These are phyloP conservation scores for Choricystis sp. DNA, from an alignment of 139 green algal genomes.

Conservation along the genomic window DNA sequence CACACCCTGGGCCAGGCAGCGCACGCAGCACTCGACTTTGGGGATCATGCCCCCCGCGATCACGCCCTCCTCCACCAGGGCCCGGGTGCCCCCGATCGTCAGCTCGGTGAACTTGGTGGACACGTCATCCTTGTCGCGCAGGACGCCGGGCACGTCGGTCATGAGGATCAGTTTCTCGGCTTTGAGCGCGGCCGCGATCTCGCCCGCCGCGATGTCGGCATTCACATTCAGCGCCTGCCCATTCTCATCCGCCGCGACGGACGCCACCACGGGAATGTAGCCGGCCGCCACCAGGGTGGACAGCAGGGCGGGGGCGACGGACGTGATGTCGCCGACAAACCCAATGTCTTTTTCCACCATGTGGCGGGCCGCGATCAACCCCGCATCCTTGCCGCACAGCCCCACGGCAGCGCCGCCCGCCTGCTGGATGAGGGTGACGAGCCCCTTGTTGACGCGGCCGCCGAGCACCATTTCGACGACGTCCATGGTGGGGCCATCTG, in stretches of 20 bases:
- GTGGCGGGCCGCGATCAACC: slow-evolving; percentile 67
- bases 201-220: slow-evolving; percentile 90
- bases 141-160: slow-evolving; percentile 88
- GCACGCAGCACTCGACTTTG: slow-evolving; percentile 95
- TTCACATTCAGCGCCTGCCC: slow-evolving; percentile 97
- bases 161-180: slow-evolving; percentile 99
- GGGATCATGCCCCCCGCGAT: slow-evolving; percentile 96
- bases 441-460: slow-evolving; percentile 91
- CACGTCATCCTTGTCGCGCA: slow-evolving; percentile 78
- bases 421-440: slow-evolving; percentile 92
- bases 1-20: slow-evolving; percentile 82
- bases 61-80: slow-evolving; percentile 76
- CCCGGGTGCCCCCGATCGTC: slow-evolving; percentile 43
- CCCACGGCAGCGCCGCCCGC: slow-evolving; percentile 79
- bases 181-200: slow-evolving; percentile 78
- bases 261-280: slow-evolving; percentile 91
- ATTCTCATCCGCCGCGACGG: slow-evolving; percentile 66
- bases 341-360: slow-evolving; percentile 84
- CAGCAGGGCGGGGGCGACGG: slow-evolving; percentile 55
- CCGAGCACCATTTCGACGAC: slow-evolving; percentile 97
- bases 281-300: slow-evolving; percentile 45
- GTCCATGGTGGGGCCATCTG: slow-evolving; percentile 93
- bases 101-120: slow-evolving; percentile 53
- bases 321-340: slow-evolving; percentile 87
- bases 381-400: slow-evolving; percentile 89